Evolutionary conservation across 208 protist species (phyloP).

Genomic region (Wallacemonas sp.): DNA sequence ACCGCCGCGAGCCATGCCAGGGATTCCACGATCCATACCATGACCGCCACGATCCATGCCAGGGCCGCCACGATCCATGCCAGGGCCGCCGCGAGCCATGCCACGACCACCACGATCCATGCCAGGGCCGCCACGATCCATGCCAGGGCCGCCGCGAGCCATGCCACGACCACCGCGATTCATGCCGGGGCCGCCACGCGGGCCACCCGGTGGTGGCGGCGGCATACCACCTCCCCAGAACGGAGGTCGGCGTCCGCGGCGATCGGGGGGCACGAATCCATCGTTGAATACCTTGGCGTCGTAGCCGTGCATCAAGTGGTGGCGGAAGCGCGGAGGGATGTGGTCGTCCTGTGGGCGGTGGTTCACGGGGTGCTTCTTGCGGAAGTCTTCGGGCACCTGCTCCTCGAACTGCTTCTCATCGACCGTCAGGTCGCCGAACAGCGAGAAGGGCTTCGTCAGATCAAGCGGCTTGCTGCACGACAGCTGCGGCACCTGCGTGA

Average conservation of each 20-base stretch:
- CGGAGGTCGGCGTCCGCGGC: background rate
- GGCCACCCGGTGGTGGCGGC: background rate
- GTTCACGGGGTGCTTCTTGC: background rate
- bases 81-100: background rate
- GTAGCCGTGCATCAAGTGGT: constrained; percentile 4
- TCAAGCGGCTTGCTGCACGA: constrained; percentile 90
- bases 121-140: background rate
- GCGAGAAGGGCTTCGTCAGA: constrained; percentile 84
- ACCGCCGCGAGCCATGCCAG: background rate
- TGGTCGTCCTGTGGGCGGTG: background rate
- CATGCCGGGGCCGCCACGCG: background rate
- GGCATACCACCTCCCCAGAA: constrained; percentile 4
- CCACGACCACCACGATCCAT: background rate
- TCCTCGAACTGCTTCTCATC: constrained; percentile 55
- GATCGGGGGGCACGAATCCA: background rate
- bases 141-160: background rate
- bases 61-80: background rate
- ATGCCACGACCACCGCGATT: background rate
- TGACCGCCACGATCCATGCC: background rate
- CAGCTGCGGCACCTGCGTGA: constrained; percentile 85
- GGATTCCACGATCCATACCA: background rate
- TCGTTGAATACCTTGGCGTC: constrained; percentile 1
- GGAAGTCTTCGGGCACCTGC: constrained; percentile 50
- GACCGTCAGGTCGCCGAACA: constrained; percentile 79
- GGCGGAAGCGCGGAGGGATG: constrained; percentile 2